phyloP scores from a whole-genome alignment of 192 early-diverging fungal genomes.

The Mortierella antarctica region DNA sequence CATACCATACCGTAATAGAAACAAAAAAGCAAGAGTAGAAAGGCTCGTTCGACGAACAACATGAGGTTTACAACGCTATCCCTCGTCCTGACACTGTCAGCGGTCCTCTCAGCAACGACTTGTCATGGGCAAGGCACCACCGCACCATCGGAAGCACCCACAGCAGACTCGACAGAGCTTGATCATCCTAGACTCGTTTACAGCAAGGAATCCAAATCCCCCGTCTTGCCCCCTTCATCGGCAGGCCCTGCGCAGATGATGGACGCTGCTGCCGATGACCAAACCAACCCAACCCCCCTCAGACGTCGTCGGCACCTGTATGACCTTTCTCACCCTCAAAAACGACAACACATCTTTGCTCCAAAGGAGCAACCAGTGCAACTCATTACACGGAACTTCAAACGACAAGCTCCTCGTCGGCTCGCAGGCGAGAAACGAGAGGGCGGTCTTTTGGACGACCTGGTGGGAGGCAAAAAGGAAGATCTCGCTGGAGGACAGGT shows the following conservation, averaged over 20 bases:
- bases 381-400: neutral
- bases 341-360: too few species aligned
- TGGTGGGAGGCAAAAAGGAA: neutral
- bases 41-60: neutral
- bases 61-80: conserved; percentile 23
- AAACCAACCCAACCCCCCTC: neutral
- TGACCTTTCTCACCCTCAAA: too few species aligned
- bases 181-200: conserved; percentile 5
- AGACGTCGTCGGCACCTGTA: too few species aligned
- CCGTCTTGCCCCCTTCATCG: neutral
- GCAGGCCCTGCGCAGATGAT: neutral
- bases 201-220: conserved; percentile 6
- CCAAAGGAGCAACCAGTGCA: too few species aligned
- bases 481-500: neutral
- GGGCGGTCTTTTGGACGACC: neutral
- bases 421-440: conserved; percentile 30
- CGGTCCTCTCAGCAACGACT: neutral
- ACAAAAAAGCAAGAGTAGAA: neutral
- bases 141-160: neutral
- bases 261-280: neutral
- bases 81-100: conserved; percentile 13
- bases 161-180: neutral
- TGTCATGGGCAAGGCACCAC: neutral
- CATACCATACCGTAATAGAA: neutral
- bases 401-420: conserved; percentile 20